Conservation (phyloP, 192 early-diverging fungal genomes). For the Geranomyces michiganensis region DNA sequence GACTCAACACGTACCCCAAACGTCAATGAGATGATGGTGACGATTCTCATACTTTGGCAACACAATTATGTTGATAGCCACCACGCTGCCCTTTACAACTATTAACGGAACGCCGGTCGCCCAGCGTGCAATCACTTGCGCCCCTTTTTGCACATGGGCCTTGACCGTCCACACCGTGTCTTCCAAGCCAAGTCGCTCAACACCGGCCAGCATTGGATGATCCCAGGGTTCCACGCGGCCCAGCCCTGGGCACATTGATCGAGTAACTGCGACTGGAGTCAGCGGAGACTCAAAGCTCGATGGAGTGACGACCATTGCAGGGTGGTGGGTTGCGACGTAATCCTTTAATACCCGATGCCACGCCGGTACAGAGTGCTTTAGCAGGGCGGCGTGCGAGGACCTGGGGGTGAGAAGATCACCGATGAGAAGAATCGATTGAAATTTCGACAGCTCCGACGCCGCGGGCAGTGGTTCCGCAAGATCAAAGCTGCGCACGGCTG, state of each 20-base stretch:
- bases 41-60: neutral
- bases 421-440: neutral
- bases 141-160: neutral
- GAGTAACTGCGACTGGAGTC: neutral
- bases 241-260: neutral
- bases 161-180: neutral
- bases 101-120: neutral
- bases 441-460: neutral
- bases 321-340: neutral
- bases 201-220: neutral
- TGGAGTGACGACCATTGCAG: neutral
- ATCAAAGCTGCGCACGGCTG: neutral
- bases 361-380: neutral
- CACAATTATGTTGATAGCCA: slow-evolving; percentile 4
- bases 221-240: neutral
- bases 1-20: slow-evolving; percentile 5
- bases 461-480: neutral
- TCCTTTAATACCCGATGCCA: neutral
- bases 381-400: neutral
- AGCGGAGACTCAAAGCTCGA: neutral
- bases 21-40: neutral
- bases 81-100: slow-evolving; percentile 1
- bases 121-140: slow-evolving; percentile 5
- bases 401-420: neutral
- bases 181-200: neutral